Evolutionary conservation across 345 rosid genomes (phyloP).

Genomic region (Clausena lansium): DNA sequence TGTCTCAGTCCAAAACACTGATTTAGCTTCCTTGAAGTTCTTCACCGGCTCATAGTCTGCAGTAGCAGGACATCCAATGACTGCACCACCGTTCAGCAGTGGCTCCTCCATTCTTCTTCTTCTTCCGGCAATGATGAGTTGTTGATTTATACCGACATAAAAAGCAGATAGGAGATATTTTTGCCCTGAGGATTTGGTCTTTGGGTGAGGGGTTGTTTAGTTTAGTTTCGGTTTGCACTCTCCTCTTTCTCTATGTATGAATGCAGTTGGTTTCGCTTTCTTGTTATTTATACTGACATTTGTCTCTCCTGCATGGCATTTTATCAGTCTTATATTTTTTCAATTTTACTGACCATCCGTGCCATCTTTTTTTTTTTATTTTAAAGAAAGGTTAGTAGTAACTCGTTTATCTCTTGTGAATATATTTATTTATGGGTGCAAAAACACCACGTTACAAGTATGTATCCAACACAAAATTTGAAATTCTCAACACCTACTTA

Average conservation of each 20-base stretch:
- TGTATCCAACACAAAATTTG: too few relatives aligned
- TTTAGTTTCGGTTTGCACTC: not conserved
- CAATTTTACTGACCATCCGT: too few relatives aligned
- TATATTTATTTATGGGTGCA: too few relatives aligned
- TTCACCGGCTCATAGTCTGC: slow-evolving; percentile 51
- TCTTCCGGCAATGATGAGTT: not conserved
- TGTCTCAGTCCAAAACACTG: slow-evolving; percentile 46
- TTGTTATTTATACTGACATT: not conserved
- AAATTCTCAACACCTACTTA: too few relatives aligned
- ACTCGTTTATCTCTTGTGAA: too few relatives aligned
- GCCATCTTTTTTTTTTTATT: too few relatives aligned
- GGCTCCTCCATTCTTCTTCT: slow-evolving; percentile 52
- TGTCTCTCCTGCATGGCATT: not conserved
- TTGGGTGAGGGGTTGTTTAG: not conserved
- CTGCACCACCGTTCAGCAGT: slow-evolving; percentile 26
- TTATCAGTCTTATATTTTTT: too few relatives aligned
- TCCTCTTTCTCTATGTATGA: not conserved
- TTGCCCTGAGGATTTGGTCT: not conserved
- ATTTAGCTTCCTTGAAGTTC: slow-evolving; percentile 37
- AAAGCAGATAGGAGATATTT: not conserved
- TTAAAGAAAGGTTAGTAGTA: too few relatives aligned
- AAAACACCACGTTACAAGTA: too few relatives aligned
- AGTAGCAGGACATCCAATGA: too few relatives aligned
- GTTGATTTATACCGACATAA: not conserved
- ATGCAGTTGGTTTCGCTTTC: not conserved